These are phyloP conservation scores for Agrocybe pediades DNA, from an alignment of 768 basidiomycete species.

Conservation along the genomic window DNA sequence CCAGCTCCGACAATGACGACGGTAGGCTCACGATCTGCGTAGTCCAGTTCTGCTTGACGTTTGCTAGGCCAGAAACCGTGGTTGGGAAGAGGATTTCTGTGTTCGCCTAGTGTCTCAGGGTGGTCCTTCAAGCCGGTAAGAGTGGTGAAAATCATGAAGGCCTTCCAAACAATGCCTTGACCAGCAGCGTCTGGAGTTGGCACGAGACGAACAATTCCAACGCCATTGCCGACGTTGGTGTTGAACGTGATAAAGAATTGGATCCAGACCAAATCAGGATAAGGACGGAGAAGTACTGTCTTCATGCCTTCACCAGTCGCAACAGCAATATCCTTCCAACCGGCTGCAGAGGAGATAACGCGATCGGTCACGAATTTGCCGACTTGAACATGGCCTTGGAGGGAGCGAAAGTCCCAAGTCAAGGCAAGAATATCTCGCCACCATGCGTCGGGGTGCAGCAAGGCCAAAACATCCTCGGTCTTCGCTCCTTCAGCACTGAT, in stretches of 20 bases:
- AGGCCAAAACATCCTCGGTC: not conserved
- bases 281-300: conserved; percentile 26
- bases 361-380: conserved; percentile 37
- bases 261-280: conserved; percentile 59
- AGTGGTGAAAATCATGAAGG: conserved; percentile 51
- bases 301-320: conserved; percentile 17
- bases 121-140: conserved; percentile 47
- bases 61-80: conserved; percentile 52
- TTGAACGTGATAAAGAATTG: conserved; percentile 58
- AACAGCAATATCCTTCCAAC: conserved; percentile 24
- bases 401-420: conserved; percentile 65
- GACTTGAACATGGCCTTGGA: conserved; percentile 45
- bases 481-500: not conserved
- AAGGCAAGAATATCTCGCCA: conserved; percentile 67
- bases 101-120: conserved; percentile 43
- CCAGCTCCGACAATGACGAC: conserved; percentile 61
- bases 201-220: conserved; percentile 58
- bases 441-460: not conserved
- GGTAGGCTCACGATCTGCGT: conserved; percentile 35
- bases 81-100: conserved; percentile 37
- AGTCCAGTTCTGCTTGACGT: conserved; percentile 39
- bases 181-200: conserved; percentile 27
- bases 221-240: conserved; percentile 47
- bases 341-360: conserved; percentile 42
- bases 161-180: conserved; percentile 43